A percentile compares a stretch with the other conserved stretches of the same genome.
Conservation (phyloP, 352 stramenopile genomes). For the Phytopythium montanum region DNA sequence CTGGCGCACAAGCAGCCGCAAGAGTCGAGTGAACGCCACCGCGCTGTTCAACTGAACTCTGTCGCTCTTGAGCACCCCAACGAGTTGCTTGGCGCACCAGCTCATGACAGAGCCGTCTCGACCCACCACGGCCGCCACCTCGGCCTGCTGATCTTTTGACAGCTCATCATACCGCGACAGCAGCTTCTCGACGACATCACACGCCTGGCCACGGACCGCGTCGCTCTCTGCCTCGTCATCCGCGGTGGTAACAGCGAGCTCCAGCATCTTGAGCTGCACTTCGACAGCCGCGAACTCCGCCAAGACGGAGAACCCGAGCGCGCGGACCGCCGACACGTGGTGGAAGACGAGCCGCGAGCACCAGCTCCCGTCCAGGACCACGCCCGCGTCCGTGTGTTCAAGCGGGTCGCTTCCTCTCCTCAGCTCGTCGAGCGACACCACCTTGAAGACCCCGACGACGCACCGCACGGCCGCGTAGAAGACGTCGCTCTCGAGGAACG, state of each 20-base stretch:
- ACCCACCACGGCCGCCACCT: neutral
- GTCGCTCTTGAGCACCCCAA: slow-evolving; percentile 20
- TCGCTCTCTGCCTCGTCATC: slow-evolving; percentile 49
- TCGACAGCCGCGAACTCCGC: slow-evolving; percentile 6
- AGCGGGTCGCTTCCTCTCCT: slow-evolving; percentile 15
- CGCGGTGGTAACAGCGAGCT: slow-evolving; percentile 47
- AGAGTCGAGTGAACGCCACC: slow-evolving; percentile 22
- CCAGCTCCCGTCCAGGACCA: slow-evolving; percentile 46
- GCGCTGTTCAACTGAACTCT: slow-evolving; percentile 23
- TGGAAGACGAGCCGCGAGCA: slow-evolving; percentile 57
- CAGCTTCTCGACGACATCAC: slow-evolving; percentile 21
- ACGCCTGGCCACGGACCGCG: slow-evolving; percentile 43
- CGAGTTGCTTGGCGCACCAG: neutral
- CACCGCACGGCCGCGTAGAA: slow-evolving; percentile 36
- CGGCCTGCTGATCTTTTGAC: neutral
- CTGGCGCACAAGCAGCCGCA: slow-evolving; percentile 29
- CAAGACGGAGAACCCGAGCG: slow-evolving; percentile 38
- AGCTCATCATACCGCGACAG: slow-evolving; percentile 21
- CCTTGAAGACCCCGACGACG: slow-evolving; percentile 28
- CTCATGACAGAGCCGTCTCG: neutral
- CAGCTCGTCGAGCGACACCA: slow-evolving; percentile 19
- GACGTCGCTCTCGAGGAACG: slow-evolving; percentile 40
- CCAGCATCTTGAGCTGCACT: slow-evolving; percentile 22
- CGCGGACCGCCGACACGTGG: slow-evolving; percentile 38
- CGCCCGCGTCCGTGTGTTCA: slow-evolving; percentile 28